Conservation (phyloP, 148 eudicot genomes). For the Silene conica region DNA sequence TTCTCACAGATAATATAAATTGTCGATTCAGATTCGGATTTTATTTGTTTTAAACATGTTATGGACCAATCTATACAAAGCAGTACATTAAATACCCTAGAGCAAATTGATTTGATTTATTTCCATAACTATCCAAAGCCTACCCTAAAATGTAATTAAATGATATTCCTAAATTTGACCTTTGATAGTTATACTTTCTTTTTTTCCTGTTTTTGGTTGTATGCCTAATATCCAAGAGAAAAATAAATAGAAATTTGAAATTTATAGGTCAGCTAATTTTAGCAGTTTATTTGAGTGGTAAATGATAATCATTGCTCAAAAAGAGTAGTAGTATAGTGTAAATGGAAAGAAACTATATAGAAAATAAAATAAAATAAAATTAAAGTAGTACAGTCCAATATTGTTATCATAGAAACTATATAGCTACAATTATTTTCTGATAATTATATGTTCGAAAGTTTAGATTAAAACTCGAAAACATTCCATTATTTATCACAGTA, state of each 20-base stretch:
- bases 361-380: too few species aligned
- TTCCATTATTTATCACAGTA: too few species aligned
- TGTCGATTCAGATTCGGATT: too few species aligned
- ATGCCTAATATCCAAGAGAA: neutral
- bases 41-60: neutral
- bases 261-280: neutral
- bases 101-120: neutral
- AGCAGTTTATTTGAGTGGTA: neutral
- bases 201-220: neutral
- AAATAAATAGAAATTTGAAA: neutral
- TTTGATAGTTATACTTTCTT: neutral
- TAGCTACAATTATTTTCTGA: too few species aligned
- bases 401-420: too few species aligned
- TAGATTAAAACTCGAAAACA: too few species aligned
- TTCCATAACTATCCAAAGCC: neutral
- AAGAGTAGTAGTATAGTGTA: neutral
- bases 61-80: neutral
- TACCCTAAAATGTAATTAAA: slow-evolving; percentile 7
- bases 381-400: too few species aligned
- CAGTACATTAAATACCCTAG: neutral
- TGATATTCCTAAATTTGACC: neutral
- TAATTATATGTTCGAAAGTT: too few species aligned
- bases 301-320: neutral
- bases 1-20: too few species aligned
- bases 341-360: neutral